phyloP scores from a whole-genome alignment of 352 stramenopile species.

The Globisporangium barbulae region DNA sequence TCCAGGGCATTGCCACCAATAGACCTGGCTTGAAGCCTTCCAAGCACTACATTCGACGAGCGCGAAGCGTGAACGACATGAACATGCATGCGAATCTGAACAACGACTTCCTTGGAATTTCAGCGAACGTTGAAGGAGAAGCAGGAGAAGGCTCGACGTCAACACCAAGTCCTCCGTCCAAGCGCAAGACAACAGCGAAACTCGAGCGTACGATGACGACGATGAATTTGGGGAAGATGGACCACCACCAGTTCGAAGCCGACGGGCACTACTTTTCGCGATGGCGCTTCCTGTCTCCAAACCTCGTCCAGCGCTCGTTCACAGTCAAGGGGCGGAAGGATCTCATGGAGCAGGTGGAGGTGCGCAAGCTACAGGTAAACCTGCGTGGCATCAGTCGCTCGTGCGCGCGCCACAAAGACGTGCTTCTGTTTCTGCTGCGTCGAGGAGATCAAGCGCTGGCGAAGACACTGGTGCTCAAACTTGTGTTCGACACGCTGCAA shows the following conservation, averaged over 20 bases:
- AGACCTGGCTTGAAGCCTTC: neutral
- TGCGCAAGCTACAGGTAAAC: conserved; percentile 74
- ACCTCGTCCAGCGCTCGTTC: conserved; percentile 54
- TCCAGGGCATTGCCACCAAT: neutral
- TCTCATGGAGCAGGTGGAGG: conserved; percentile 36
- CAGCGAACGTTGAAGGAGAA: neutral
- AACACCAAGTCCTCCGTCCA: neutral
- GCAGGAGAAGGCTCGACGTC: neutral
- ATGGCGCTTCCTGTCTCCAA: conserved; percentile 63
- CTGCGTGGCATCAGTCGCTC: conserved; percentile 51
- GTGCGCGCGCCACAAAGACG: conserved; percentile 51
- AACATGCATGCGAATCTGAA: conserved; percentile 6
- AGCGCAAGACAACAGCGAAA: conserved; percentile 12
- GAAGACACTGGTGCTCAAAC: conserved; percentile 46
- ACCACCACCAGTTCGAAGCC: conserved; percentile 29
- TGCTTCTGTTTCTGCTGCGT: conserved; percentile 68
- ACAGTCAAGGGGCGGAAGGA: conserved; percentile 18
- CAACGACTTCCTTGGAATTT: neutral
- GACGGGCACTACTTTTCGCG: conserved; percentile 32
- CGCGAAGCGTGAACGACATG: conserved; percentile 26
- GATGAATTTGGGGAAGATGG: conserved; percentile 27
- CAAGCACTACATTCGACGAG: conserved; percentile 16
- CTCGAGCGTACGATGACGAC: conserved; percentile 33
- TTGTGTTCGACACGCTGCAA: conserved; percentile 52
- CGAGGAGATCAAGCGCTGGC: conserved; percentile 40